Evolutionary conservation across 2,329 filamentous ascomycete genomes (phyloP), one percentile per base, ranked within the genome.

Genomic region (Nothopassalora personata): DNA sequence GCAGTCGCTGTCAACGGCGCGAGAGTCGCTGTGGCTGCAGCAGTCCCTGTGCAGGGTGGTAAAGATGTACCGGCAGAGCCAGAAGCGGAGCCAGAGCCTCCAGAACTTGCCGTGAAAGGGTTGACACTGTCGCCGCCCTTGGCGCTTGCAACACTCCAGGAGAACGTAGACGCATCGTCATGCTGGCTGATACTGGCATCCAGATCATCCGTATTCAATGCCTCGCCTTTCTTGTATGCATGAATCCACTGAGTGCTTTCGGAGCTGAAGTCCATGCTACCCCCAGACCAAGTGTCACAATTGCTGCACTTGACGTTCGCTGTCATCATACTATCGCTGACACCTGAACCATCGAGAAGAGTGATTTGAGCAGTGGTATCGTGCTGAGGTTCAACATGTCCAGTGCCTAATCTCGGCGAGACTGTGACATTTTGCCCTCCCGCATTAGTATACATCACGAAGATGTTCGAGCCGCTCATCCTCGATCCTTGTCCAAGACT

Each of bases 401-500:
- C 80, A 11, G 66, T 73, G 8, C 77, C 77, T 6, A 74, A 64
- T 45, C 83, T 73, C 9, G 82, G 79, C 3, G 83, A 85, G 8
- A 86, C 64, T 0, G 83, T 86, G 13, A 86, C 80, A 62, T 84
- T 85, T 47, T 71, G 76, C 28, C 81, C 79, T 39, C 72, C 71
- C 43, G 77, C 72, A 28, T 78, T 76, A n/a, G 80, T 77, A 65
- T 86, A 86, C 5, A 84, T 74, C 47, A 85, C 72, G 67, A 86
- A 85, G 50, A 86, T 84, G 68, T 84, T 83, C 5, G 83, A 70
- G 23, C 78, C 79, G 15, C 70, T 64, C 83, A 86, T 86, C 19
- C 69, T 63, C 1, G 64, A 73, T 28, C 83, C 83, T 67, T 85
- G 81, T 5, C 82, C 83, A 3, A 86, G 69, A 3, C 76, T 80